These are phyloP conservation scores for Circinella minor DNA, from an alignment of 371 early-diverging fungal species.

Conservation along the genomic window DNA sequence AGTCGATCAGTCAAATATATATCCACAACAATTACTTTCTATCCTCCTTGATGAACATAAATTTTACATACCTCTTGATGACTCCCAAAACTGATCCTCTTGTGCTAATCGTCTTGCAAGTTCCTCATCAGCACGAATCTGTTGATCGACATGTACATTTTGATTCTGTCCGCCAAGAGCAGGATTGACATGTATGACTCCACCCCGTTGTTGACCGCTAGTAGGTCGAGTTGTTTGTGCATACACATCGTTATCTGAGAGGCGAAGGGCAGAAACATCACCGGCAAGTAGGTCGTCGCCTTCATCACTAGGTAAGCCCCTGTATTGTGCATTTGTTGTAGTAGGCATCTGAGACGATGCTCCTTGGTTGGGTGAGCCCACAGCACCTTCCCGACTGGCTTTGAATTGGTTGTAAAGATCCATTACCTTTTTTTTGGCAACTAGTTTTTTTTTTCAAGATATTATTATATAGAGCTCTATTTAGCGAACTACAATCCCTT, in stretches of 20 bases:
- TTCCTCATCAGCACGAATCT: constrained; percentile 50
- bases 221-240: constrained; percentile 30
- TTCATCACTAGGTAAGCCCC: constrained; percentile 50
- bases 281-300: constrained; percentile 52
- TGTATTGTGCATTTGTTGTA: constrained; percentile 50
- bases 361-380: constrained; percentile 5
- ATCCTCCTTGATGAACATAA: not conserved
- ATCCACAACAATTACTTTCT: too few species aligned
- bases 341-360: constrained; percentile 31
- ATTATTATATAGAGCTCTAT: not conserved
- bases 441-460: constrained; percentile 19
- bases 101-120: constrained; percentile 45
- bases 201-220: constrained; percentile 10
- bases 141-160: constrained; percentile 29
- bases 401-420: constrained; percentile 51
- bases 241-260: constrained; percentile 57
- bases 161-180: constrained; percentile 13
- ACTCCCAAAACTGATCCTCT: constrained; percentile 29
- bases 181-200: constrained; percentile 33
- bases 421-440: constrained; percentile 55
- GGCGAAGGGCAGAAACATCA: constrained; percentile 52
- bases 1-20: too few species aligned
- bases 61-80: not conserved
- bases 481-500: too few species aligned
- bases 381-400: constrained; percentile 30